Percentiles rank a stretch among this genome's conserved stretches.
Evolutionary conservation across 306 rosid genomes (phyloP).

Genomic region (Coriaria nepalensis): DNA sequence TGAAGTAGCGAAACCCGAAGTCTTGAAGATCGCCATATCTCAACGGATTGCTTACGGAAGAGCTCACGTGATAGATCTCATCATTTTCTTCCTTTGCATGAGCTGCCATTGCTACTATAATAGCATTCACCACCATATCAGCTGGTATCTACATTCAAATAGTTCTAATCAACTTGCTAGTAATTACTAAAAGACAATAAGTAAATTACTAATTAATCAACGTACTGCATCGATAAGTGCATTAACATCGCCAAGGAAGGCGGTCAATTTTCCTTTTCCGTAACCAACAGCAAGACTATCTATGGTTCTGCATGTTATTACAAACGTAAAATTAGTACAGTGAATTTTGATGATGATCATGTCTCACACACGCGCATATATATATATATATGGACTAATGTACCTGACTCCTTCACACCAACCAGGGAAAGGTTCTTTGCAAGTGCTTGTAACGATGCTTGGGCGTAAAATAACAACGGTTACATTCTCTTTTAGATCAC

Average conservation of each 20-base stretch:
- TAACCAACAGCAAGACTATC: slow-evolving; percentile 58
- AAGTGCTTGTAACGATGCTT: slow-evolving; percentile 57
- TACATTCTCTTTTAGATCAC: slow-evolving; percentile 22
- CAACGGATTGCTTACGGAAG: slow-evolving; percentile 39
- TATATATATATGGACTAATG: no score
- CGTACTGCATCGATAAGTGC: slow-evolving; percentile 50
- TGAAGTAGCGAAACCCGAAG: slow-evolving; percentile 32
- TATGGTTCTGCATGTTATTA: slow-evolving; percentile 42
- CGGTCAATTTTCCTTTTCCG: slow-evolving; percentile 62
- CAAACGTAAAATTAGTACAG: background rate
- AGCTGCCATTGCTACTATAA: slow-evolving; percentile 41
- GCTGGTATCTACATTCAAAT: slow-evolving; percentile 49
- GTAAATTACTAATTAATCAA: background rate
- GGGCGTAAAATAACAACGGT: slow-evolving; percentile 52
- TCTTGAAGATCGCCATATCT: slow-evolving; percentile 27
- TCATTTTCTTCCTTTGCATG: slow-evolving; percentile 30
- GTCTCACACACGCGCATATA: no score
- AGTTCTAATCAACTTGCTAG: no score
- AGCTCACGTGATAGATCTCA: slow-evolving; percentile 57
- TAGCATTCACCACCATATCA: slow-evolving; percentile 74
- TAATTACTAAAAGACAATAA: no score
- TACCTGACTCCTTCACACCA: slow-evolving; percentile 80
- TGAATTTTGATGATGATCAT: no score
- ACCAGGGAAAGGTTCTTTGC: slow-evolving; percentile 73
- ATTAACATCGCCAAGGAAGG: slow-evolving; percentile 34